Conservation (phyloP, 2,329 filamentous ascomycete genomes). For the Pseudovirgaria hyperparasitica region DNA sequence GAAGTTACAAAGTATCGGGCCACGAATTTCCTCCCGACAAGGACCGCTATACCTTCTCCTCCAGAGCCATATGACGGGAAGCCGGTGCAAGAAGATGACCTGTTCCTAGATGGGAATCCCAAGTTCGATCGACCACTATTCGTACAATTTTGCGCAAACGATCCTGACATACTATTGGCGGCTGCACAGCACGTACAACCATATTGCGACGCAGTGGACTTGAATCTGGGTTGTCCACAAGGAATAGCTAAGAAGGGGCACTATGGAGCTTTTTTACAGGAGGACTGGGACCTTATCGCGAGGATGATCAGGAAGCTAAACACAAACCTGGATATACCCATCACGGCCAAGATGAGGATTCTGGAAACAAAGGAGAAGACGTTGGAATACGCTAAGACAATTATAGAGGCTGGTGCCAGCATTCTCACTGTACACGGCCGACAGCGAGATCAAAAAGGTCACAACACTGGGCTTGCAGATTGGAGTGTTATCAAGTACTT, state of each 20-base stretch:
- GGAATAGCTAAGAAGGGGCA: slow-evolving; percentile 83
- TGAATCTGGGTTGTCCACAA: slow-evolving; percentile 93
- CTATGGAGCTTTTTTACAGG: slow-evolving; percentile 91
- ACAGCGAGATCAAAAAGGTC: slow-evolving; percentile 83
- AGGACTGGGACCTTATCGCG: slow-evolving; percentile 75
- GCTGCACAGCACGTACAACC: slow-evolving; percentile 70
- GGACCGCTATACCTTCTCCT: slow-evolving; percentile 21
- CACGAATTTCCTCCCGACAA: slow-evolving; percentile 64
- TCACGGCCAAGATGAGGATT: slow-evolving; percentile 91
- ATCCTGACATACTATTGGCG: slow-evolving; percentile 63
- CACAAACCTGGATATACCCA: slow-evolving; percentile 62
- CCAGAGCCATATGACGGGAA: slow-evolving; percentile 21
- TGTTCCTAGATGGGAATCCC: slow-evolving; percentile 71
- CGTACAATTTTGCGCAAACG: slow-evolving; percentile 92
- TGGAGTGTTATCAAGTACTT: slow-evolving; percentile 78
- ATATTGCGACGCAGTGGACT: slow-evolving; percentile 86
- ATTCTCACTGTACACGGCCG: slow-evolving; percentile 89
- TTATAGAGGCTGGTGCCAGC: slow-evolving; percentile 77
- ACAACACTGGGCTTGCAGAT: slow-evolving; percentile 85
- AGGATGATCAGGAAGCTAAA: slow-evolving; percentile 76
- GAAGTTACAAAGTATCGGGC: slow-evolving; percentile 66
- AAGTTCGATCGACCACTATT: slow-evolving; percentile 75
- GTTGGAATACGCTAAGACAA: slow-evolving; percentile 76
- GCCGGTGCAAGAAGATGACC: slow-evolving; percentile 14
- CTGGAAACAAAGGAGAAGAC: slow-evolving; percentile 79